Base-by-base conservation (phyloP, 352 stramenopile species). In the Pythium myriotylum region DNA sequence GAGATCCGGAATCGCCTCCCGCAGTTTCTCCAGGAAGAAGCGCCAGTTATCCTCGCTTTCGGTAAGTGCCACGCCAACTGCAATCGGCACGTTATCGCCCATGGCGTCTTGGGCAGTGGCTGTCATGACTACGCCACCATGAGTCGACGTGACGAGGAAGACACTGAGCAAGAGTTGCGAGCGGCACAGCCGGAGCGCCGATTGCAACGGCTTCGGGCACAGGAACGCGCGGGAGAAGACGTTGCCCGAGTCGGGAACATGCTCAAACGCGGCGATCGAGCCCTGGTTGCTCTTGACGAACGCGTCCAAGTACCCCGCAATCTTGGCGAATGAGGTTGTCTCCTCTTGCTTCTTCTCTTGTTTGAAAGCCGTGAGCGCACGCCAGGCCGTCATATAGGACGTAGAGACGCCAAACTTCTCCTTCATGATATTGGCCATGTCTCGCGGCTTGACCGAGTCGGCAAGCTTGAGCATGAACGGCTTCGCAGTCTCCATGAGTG, bases 341-440 rank as follows among this genome's bases (percentile, higher is more conserved):
- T 92, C 84, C 39, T 89, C 81, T 7, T 78, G 53, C 52, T 88
- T 89, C 27, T 80, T 73, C 47, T 91, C 76, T 57, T 91, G 81
- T 20, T 80, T 73, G 43, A 91, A 89, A 6, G 79, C 77, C 56
- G 72, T 87, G 17, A 92, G 64, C 12, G 84, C 84, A 37, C 84
- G 73, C 84, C 84, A 92, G 8, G 84, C 81, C 16, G 84, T 90
- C 84, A 92, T 91, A 49, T 92, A 92, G 14, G 77, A 89, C 48
- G 81, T 76, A 40, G 81, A 78, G 13, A 92, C 79, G 17, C 84
- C 84, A 51, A 91, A 92, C 42, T 91, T 84, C 51, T 91, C 79
- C 67, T 89, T 92, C 79, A 92, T 91, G 52, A 92, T 86, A 46
- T 84, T 70, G 29, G 79, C 84, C 65, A 92, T 88, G 58, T 92